phyloP scores from a whole-genome alignment of 2,329 filamentous ascomycete genomes.

The Microascus cirrosus region DNA sequence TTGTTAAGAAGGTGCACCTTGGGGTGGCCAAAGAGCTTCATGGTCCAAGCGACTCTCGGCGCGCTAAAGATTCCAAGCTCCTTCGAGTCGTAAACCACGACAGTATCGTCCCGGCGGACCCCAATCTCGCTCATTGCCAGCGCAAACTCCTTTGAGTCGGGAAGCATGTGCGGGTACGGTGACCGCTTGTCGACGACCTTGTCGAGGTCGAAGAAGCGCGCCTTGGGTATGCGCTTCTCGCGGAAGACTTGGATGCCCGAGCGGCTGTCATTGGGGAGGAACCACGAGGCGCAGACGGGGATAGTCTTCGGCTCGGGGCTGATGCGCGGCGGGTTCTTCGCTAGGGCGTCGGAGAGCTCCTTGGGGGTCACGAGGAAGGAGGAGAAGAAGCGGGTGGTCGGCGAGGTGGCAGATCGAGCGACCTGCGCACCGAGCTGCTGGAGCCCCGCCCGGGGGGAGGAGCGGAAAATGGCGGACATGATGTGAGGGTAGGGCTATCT shows the following conservation, averaged over 20 bases:
- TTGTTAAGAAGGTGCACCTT: slow-evolving; percentile 91
- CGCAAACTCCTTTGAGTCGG: slow-evolving; percentile 68
- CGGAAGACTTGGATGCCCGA: slow-evolving; percentile 73
- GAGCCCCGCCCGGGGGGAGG: slow-evolving; percentile 1
- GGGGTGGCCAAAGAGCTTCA: slow-evolving; percentile 79
- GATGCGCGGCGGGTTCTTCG: slow-evolving; percentile 70
- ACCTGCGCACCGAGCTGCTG: background rate
- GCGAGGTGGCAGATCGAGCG: background rate
- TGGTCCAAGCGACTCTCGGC: slow-evolving; percentile 86
- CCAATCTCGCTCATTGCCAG: slow-evolving; percentile 82
- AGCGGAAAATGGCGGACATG: slow-evolving; percentile 3
- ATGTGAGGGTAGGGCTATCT: background rate
- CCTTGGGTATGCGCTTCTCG: slow-evolving; percentile 72
- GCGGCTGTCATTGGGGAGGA: slow-evolving; percentile 82
- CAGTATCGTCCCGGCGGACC: slow-evolving; percentile 73
- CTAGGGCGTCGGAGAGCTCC: slow-evolving; percentile 70
- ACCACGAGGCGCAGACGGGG: slow-evolving; percentile 89
- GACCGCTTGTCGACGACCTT: slow-evolving; percentile 78
- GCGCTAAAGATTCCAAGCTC: slow-evolving; percentile 92
- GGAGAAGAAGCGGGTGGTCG: slow-evolving; percentile 36
- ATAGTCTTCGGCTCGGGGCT: slow-evolving; percentile 75
- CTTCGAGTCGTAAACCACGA: slow-evolving; percentile 89
- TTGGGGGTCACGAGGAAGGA: slow-evolving; percentile 80
- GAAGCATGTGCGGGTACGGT: slow-evolving; percentile 94
- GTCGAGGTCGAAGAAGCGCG: slow-evolving; percentile 95